Base-by-base conservation (phyloP, 805 yeast genomes). In the Yamadazyma insecticola region DNA sequence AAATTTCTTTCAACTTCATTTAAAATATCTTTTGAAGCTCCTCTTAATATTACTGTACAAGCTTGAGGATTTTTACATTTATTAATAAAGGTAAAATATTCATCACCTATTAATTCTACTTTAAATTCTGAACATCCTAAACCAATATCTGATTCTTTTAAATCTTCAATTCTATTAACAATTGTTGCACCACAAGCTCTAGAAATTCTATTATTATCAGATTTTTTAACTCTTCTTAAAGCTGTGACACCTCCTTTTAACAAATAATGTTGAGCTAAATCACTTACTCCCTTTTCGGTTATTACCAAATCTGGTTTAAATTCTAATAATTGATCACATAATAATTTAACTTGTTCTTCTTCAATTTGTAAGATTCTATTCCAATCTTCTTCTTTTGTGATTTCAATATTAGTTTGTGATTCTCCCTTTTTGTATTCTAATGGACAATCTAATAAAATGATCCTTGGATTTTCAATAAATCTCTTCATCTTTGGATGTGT, bases 401-500 rank as follows among this genome's bases (percentile, higher is more conserved):
- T 89, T 67, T 92, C 99, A 46, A 92, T 86, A 62, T 92, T 90
- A 32, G 97, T 92, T 61, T 92, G 98, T 3, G 97, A 88, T 66
- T 92, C 99, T 44, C 98, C 99, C 72, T 92, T 92, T 68, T 92
- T 92, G 67, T 92, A 92, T 64, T 92, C 99, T 48, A 92, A 71
- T 9, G 99, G 97, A 62, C 97, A 89, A 63, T 92, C 99, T 47
- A 92, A 72, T 45, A 92, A 71, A 13, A 92, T 74, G 33, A 92
- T 76, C 43, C 90, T 76, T 30, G 99, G 99, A 51, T 87, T 84
- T 55, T 81, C 84, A 46, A 92, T 83, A 48, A 68, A 53, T 57
- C 99, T 79, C 48, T 81, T 81, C 99, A 92, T 92, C 60, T 89
- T 88, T 41, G 99, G 98, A 62, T 92, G 99, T n/a, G 94, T 88